Base-by-base conservation (phyloP, 345 rosid genomes). In the Noccaea bulbosa region DNA sequence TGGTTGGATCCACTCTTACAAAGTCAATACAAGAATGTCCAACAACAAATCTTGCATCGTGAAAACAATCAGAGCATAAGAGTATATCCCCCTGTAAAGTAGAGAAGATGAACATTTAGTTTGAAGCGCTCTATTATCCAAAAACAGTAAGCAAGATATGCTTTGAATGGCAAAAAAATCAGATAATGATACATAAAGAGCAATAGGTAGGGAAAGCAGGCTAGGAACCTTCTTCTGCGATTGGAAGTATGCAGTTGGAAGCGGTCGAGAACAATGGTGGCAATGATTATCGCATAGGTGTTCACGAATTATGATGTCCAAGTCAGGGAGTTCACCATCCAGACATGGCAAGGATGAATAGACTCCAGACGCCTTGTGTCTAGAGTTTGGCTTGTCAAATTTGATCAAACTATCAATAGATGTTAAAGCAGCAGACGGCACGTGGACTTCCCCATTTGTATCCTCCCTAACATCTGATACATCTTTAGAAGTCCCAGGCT, bases 351-450 rank as follows among this genome's bases (percentile, higher is more conserved):
- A 72, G 52, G 89, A 81, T 43, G 90, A 81, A 81, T 87, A 81
- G 62, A 80, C 79, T 64, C 86, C 92, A 79, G 81, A 83, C 4
- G 85, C 88, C 90, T 87, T 91, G 52, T 85, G 87, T 75, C 83
- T 85, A 83, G 93, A 91, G 76, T 74, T 91, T 71, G 98, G 98
- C 88, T 88, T 89, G 78, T 94, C 96, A 78, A 94, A 94, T 81
- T 84, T 89, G 85, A 94, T 94, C 86, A 94, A 88, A 77, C 99
- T 91, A 70, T 94, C 98, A 83, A 91, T 87, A 53, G 96, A 89
- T 88, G 91, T 91, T 77, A 94, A 82, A 69, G 92, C 90, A 81
- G 80, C 88, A 60, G 98, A 91, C 4, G 99, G 98, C 83, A 91
- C 97, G 40, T 81, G 84, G 85, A 91, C 84, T 82, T 91, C 99